These are phyloP conservation scores for Fonsecaea multimorphosa DNA, from an alignment of 2,329 filamentous ascomycete species.

Conservation along the genomic window DNA sequence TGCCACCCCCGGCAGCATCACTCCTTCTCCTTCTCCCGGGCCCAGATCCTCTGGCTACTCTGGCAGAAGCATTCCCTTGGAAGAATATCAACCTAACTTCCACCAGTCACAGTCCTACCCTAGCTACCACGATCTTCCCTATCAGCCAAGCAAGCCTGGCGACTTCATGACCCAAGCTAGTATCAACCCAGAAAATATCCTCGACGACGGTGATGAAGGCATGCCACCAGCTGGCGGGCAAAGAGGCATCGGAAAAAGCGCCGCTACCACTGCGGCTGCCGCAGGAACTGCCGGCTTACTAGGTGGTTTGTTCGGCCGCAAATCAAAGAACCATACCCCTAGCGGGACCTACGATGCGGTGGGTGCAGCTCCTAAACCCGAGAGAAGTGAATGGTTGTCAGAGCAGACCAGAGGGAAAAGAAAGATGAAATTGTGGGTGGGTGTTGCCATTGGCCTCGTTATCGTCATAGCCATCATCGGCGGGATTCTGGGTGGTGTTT, in stretches of 20 bases:
- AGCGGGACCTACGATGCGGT: slow-evolving; percentile 66
- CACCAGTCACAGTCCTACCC: slow-evolving; percentile 43
- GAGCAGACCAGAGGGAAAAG: slow-evolving; percentile 68
- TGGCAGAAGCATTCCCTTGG: slow-evolving; percentile 58
- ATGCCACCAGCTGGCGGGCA: slow-evolving; percentile 65
- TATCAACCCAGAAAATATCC: slow-evolving; percentile 75
- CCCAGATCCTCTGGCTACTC: slow-evolving; percentile 46
- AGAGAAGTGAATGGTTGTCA: slow-evolving; percentile 71
- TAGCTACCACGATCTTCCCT: slow-evolving; percentile 67
- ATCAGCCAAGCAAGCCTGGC: slow-evolving; percentile 63
- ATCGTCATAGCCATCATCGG: slow-evolving; percentile 74
- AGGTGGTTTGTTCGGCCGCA: slow-evolving; percentile 49
- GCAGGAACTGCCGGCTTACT: slow-evolving; percentile 52
- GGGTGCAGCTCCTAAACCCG: slow-evolving; percentile 46
- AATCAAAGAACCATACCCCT: slow-evolving; percentile 45
- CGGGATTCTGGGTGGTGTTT: slow-evolving; percentile 74
- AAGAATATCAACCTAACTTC: slow-evolving; percentile 47
- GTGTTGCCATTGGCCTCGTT: slow-evolving; percentile 66
- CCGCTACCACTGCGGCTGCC: slow-evolving; percentile 54
- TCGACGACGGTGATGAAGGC: slow-evolving; percentile 87
- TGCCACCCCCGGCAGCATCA: slow-evolving; percentile 38
- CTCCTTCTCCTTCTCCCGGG: slow-evolving; percentile 41
- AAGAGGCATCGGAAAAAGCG: slow-evolving; percentile 52
- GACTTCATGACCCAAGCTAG: slow-evolving; percentile 51
- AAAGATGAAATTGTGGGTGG: slow-evolving; percentile 72